Evolutionary conservation across 1,139 yeast species (phyloP), one percentile per base, ranked within the genome.

Genomic region (Arxiozyma telluris): DNA sequence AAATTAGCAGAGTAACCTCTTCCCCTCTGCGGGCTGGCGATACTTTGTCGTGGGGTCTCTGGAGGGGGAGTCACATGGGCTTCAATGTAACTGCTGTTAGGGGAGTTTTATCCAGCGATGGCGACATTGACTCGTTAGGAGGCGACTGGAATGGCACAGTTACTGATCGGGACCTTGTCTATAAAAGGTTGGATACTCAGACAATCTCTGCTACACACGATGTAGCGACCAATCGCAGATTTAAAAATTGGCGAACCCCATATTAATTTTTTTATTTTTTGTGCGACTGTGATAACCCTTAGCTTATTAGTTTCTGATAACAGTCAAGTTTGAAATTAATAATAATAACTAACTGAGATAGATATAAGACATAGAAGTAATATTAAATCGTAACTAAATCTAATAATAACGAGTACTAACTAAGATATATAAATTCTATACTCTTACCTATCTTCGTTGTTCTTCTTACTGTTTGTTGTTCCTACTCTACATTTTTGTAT

Each of bases 91-190:
- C 67, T 67, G 71, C 71, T 67, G 70, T 56, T 64, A 72, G 75
- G 75, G 75, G 74, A 71, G 75, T 58, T 57, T 65, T 68, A 72
- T 72, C 74, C 75, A 72, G 74, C 75, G 60, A 66, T 69, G 67
- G 72, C 73, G 63, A 64, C 60, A 61, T 62, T 63, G 67, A 66
- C 73, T 74, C 73, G 73, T 66, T 63, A 65, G 72, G 71, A 71
- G 75, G 75, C 74, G 74, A 64, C 61, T 67, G 70, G 74, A 74
- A 70, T 65, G 59, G 69, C 75, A 71, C 68, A 54, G 30, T 57
- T 62, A 59, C 61, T 57, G 55, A 25, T n/a, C 34, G 25, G 25
- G 47, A 18, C 21, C n/a, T n/a, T n/a, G n/a, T 39, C 38, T 15
- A 17, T 44, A 21, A 21, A 25, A 44, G 30, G 22, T 45, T 45